These are phyloP conservation scores for Aegilops sharonensis DNA, from an alignment of 176 grass and related monocot species.

Conservation along the genomic window DNA sequence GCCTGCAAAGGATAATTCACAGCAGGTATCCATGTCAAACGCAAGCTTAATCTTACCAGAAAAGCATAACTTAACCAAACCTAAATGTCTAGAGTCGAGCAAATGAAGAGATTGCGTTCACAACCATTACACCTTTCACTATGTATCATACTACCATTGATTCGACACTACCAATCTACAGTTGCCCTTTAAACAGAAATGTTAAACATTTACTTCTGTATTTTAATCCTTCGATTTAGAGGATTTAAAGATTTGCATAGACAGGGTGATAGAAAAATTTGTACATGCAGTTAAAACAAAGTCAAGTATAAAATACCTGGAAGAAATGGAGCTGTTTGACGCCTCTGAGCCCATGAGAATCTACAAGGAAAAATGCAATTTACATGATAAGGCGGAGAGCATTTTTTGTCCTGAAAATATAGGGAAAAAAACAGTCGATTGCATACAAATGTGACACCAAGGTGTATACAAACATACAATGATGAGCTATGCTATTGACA, in stretches of 20 bases:
- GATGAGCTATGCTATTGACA: background rate
- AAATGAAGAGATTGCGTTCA: background rate
- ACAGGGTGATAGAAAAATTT: background rate
- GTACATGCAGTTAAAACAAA: background rate
- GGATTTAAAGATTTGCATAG: background rate
- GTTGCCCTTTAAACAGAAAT: background rate
- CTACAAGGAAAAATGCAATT: constrained; percentile 21
- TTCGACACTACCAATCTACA: background rate
- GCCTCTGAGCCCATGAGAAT: constrained; percentile 73
- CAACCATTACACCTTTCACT: background rate
- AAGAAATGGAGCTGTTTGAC: constrained; percentile 50
- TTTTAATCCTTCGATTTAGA: background rate
- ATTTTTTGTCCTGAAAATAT: background rate
- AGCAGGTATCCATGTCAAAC: background rate
- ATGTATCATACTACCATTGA: background rate
- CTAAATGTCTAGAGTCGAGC: background rate
- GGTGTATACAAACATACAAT: background rate
- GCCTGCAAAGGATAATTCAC: constrained; percentile 36
- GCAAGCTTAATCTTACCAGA: background rate
- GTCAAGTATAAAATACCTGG: constrained; percentile 35
- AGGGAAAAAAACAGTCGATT: background rate
- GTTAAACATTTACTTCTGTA: background rate
- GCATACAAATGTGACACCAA: background rate
- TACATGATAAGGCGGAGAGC: background rate
- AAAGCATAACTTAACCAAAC: background rate